Evolutionary conservation across 805 yeast genomes (phyloP).

Genomic region (Candida fluviatilis): DNA sequence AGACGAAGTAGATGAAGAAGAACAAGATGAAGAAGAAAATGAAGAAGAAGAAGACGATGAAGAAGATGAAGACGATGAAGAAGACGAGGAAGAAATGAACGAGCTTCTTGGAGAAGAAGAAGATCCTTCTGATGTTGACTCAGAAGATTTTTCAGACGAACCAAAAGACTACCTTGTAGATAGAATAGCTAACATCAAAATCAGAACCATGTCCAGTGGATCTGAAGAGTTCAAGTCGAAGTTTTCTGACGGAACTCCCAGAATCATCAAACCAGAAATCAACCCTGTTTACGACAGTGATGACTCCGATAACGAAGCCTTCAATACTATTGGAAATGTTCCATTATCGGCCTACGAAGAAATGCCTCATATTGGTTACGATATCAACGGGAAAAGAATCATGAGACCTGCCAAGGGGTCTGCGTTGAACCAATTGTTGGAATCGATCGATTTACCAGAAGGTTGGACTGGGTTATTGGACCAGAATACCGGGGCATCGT

Average conservation of each 20-base stretch:
- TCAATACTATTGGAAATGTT: slow-evolving; percentile 88
- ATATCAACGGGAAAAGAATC: slow-evolving; percentile 94
- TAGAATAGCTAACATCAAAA: slow-evolving; percentile 48
- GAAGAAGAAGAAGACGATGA: slow-evolving; percentile 15
- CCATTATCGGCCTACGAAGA: slow-evolving; percentile 94
- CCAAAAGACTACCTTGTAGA: slow-evolving; percentile 55
- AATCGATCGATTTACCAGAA: slow-evolving; percentile 88
- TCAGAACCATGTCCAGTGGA: slow-evolving; percentile 45
- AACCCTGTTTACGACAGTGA: slow-evolving; percentile 94
- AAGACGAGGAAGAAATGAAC: slow-evolving; percentile 63
- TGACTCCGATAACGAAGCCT: slow-evolving; percentile 77
- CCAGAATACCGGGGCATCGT: slow-evolving; percentile 77
- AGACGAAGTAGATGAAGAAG: slow-evolving; percentile 24
- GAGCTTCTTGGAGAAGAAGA: slow-evolving; percentile 55
- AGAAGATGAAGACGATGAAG: slow-evolving; percentile 31
- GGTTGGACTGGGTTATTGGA: slow-evolving; percentile 98
- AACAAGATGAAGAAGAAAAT: slow-evolving; percentile 34
- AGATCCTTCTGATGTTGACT: slow-evolving; percentile 34
- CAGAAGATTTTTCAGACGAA: slow-evolving; percentile 50
- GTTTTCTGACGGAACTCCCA: slow-evolving; percentile 75
- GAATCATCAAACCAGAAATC: slow-evolving; percentile 82
- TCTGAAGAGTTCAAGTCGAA: slow-evolving; percentile 38
- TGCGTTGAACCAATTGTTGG: slow-evolving; percentile 86
- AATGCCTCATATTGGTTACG: slow-evolving; percentile 96
- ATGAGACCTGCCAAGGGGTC: slow-evolving; percentile 98